These are phyloP conservation scores for Fusarium nodosum DNA, from an alignment of 2,329 filamentous ascomycete species.

Conservation along the genomic window DNA sequence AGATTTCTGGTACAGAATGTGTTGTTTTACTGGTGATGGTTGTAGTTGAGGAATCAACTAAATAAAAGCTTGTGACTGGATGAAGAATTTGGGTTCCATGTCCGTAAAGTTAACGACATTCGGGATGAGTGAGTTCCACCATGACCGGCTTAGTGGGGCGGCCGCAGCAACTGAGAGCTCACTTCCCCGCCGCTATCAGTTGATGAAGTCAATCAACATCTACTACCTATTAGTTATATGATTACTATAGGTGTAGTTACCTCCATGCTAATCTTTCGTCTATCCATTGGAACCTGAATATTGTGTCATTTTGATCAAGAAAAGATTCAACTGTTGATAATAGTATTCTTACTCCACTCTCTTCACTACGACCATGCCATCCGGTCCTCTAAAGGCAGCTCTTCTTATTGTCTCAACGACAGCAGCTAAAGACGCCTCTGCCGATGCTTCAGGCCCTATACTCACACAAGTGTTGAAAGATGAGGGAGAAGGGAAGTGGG, in stretches of 20 bases:
- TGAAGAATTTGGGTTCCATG: conserved; percentile 25
- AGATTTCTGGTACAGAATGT: not conserved
- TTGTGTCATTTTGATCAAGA: not conserved
- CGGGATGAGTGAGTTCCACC: conserved; percentile 32
- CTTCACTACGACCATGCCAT: conserved; percentile 44
- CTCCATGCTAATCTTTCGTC: not conserved
- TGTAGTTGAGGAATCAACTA: conserved; percentile 8
- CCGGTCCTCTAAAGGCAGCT: conserved; percentile 72
- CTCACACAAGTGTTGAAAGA: conserved; percentile 77
- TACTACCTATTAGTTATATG: conserved; percentile 20
- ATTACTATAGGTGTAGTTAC: not conserved
- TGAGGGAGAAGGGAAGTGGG: conserved; percentile 79
- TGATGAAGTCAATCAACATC: conserved; percentile 17
- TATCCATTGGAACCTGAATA: not conserved
- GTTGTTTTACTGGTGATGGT: not conserved
- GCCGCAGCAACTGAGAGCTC: conserved; percentile 33
- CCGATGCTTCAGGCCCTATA: conserved; percentile 78
- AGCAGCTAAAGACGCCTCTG: conserved; percentile 80
- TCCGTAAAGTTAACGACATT: conserved; percentile 38
- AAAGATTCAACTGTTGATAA: not conserved
- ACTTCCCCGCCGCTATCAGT: conserved; percentile 39
- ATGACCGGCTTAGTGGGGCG: conserved; percentile 45
- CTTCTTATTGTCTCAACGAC: conserved; percentile 94
- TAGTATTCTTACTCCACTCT: not conserved
- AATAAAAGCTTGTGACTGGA: conserved; percentile 24